These are phyloP conservation scores for Fraxinus baroniana DNA, from an alignment of 305 asterid genomes.

Conservation along the genomic window DNA sequence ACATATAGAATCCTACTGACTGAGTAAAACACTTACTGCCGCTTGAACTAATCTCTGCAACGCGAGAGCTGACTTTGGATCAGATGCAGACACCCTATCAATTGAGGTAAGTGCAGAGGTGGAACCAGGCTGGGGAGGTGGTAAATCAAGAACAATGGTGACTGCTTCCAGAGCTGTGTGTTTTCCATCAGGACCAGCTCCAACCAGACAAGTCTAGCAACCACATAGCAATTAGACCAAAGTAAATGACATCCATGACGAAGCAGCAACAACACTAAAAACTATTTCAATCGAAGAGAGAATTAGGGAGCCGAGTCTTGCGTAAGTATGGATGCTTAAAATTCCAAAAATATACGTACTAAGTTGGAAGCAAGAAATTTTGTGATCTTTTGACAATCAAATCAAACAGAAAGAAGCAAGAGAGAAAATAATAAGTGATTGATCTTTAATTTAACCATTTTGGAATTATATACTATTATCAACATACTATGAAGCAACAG, in stretches of 20 bases:
- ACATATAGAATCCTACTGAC: constrained; percentile 14
- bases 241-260: constrained; percentile 21
- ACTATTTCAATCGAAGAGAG: neutral
- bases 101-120: constrained; percentile 71
- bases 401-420: neutral
- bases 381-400: neutral
- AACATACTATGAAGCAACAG: neutral
- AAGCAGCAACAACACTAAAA: constrained; percentile 17
- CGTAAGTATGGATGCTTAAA: neutral
- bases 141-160: constrained; percentile 94
- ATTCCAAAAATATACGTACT: neutral
- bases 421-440: neutral
- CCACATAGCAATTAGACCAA: constrained; percentile 24
- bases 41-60: constrained; percentile 98
- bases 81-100: constrained; percentile 88
- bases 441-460: neutral
- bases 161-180: constrained; percentile 99
- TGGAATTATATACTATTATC: neutral
- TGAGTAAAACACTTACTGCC: constrained; percentile 60
- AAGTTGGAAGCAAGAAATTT: neutral
- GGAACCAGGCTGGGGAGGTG: constrained; percentile 98
- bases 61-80: constrained; percentile 97
- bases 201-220: constrained; percentile 92
- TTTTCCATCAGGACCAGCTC: constrained; percentile 98
- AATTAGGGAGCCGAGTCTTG: neutral